A percentile compares a stretch with the other conserved stretches of the same genome.
Conservation (phyloP, 148 eudicot species). For the Camellia granthamiana region DNA sequence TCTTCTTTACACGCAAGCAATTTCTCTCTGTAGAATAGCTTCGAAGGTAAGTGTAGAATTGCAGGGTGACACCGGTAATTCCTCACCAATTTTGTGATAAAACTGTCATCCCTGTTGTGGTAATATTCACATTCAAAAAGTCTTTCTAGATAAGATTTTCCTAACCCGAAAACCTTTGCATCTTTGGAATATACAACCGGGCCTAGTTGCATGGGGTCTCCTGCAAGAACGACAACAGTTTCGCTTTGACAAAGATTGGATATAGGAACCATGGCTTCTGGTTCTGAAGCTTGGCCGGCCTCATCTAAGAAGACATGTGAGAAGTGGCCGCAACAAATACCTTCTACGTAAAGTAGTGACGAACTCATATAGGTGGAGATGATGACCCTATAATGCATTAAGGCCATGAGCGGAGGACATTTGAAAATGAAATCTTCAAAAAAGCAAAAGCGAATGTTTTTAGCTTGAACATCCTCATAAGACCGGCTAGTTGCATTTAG, state of each 20-base stretch:
- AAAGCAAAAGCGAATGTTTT: constrained; percentile 39
- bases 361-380: constrained; percentile 76
- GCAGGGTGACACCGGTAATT: constrained; percentile 68
- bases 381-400: constrained; percentile 45
- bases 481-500: constrained; percentile 73
- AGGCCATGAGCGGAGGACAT: constrained; percentile 43
- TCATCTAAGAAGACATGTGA: constrained; percentile 76
- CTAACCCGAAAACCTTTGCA: constrained; percentile 56
- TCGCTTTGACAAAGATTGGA: constrained; percentile 41
- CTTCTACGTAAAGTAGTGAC: constrained; percentile 54
- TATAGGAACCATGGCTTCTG: constrained; percentile 80
- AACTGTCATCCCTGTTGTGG: constrained; percentile 40
- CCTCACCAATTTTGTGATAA: constrained; percentile 53
- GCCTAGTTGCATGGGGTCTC: constrained; percentile 82
- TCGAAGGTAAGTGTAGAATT: constrained; percentile 65
- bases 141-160: constrained; percentile 68
- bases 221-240: constrained; percentile 73
- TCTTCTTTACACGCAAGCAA: constrained; percentile 52
- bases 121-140: constrained; percentile 51
- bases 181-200: constrained; percentile 63
- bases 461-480: constrained; percentile 53
- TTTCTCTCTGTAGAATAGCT: constrained; percentile 54
- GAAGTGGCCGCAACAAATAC: constrained; percentile 56
- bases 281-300: constrained; percentile 97
- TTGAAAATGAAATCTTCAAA: constrained; percentile 42